These are phyloP conservation scores for Nothopassalora personata DNA, from an alignment of 2,329 filamentous ascomycete genomes.

Conservation along the genomic window DNA sequence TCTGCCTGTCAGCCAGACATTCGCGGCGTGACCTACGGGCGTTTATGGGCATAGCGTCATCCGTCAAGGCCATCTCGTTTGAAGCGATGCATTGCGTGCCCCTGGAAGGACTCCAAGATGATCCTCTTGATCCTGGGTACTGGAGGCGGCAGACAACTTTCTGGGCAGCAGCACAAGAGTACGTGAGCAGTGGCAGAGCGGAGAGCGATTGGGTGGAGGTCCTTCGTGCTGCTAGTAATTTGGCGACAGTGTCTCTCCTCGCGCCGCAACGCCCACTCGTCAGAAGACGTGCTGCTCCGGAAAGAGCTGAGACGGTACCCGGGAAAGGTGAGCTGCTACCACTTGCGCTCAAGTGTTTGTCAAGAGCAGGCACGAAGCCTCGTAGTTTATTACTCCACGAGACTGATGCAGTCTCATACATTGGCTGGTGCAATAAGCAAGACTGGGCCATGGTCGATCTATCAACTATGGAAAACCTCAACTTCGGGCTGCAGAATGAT, in stretches of 20 bases:
- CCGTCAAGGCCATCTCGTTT: background rate
- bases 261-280: background rate
- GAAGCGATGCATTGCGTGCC: background rate
- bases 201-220: background rate
- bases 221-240: background rate
- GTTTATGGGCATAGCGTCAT: background rate
- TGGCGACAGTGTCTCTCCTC: background rate
- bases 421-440: background rate
- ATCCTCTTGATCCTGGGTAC: background rate
- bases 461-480: background rate
- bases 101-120: background rate
- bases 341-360: background rate
- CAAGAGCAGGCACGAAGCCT: background rate
- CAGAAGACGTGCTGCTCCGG: background rate
- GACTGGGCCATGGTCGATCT: background rate
- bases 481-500: background rate
- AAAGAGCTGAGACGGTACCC: background rate
- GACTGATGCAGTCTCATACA: background rate
- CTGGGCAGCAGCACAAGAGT: background rate
- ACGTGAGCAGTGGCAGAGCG: background rate
- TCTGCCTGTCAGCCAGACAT: background rate
- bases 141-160: background rate
- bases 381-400: background rate
- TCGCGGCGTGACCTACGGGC: background rate
- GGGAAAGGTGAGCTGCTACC: background rate